These are phyloP conservation scores for Stromatinia cepivora DNA, from an alignment of 2,329 filamentous ascomycete genomes.

Conservation along the genomic window DNA sequence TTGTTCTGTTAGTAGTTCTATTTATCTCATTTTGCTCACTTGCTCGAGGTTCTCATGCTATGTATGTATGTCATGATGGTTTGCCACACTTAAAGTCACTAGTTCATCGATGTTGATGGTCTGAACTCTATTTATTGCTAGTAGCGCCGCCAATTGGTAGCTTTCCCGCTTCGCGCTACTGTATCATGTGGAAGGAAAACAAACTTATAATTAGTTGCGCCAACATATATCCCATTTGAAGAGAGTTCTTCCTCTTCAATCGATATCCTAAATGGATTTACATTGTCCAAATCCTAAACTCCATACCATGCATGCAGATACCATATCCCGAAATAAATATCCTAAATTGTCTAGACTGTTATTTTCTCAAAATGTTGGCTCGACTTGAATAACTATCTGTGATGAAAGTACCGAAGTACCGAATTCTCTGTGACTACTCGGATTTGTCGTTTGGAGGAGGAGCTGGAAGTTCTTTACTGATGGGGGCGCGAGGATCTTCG, in stretches of 20 bases:
- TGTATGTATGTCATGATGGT: neutral
- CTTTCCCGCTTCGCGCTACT: neutral
- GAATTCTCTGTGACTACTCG: neutral
- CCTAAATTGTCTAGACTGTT: neutral
- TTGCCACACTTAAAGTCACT: neutral
- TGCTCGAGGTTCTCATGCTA: neutral
- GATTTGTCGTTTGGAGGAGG: neutral
- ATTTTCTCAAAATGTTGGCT: neutral
- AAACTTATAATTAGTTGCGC: neutral
- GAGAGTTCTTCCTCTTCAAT: neutral
- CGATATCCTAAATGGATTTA: neutral
- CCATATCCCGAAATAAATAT: neutral
- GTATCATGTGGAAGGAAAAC: neutral
- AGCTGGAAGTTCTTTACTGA: neutral
- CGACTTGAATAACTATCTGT: neutral
- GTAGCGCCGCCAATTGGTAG: neutral
- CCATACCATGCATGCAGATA: neutral
- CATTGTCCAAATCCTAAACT: neutral
- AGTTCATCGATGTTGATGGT: neutral
- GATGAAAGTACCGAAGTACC: neutral
- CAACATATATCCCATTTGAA: neutral
- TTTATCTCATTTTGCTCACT: neutral
- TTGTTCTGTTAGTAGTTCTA: neutral
- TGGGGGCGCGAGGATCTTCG: too few relatives aligned
- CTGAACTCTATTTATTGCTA: neutral